phyloP scores from a whole-genome alignment of 169 alveolate species.

The Eimeria brunetti region DNA sequence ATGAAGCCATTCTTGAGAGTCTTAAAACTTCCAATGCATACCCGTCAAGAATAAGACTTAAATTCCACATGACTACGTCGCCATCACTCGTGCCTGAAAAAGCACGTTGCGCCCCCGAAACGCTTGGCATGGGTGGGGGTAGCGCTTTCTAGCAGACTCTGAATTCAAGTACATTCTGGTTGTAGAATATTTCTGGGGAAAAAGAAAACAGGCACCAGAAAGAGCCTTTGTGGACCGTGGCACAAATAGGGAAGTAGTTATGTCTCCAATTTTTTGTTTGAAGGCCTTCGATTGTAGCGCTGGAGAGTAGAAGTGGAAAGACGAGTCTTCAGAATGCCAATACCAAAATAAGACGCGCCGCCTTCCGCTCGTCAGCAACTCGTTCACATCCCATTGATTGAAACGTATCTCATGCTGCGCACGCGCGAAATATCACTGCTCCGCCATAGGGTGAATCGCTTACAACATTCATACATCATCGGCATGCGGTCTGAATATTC shows the following conservation, averaged over 20 bases:
- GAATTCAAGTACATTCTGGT: neutral
- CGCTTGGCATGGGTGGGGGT: neutral
- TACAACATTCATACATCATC: too few species aligned
- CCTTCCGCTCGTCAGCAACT: slow-evolving; percentile 93
- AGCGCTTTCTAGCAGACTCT: neutral
- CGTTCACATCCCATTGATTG: slow-evolving; percentile 91
- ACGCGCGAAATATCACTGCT: neutral
- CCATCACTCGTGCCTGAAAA: slow-evolving; percentile 92
- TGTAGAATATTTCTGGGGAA: neutral
- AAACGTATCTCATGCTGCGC: slow-evolving; percentile 87
- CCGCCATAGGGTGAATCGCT: neutral
- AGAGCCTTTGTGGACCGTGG: slow-evolving; percentile 87
- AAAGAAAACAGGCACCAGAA: slow-evolving; percentile 40
- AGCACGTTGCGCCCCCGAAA: too few species aligned
- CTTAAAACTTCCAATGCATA: neutral
- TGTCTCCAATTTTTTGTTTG: slow-evolving; percentile 87
- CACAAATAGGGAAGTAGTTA: slow-evolving; percentile 92
- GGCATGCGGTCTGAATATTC: neutral
- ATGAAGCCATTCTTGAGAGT: neutral
- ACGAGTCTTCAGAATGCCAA: slow-evolving; percentile 86
- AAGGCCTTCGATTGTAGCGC: slow-evolving; percentile 83
- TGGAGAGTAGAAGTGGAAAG: slow-evolving; percentile 84
- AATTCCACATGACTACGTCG: slow-evolving; percentile 93
- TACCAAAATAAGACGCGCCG: slow-evolving; percentile 91
- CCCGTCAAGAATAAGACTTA: slow-evolving; percentile 92